Evolutionary conservation across 108 stramenopile species (phyloP), one percentile per base, ranked within the genome.

Genomic region (Aureococcus anophagefferens): DNA sequence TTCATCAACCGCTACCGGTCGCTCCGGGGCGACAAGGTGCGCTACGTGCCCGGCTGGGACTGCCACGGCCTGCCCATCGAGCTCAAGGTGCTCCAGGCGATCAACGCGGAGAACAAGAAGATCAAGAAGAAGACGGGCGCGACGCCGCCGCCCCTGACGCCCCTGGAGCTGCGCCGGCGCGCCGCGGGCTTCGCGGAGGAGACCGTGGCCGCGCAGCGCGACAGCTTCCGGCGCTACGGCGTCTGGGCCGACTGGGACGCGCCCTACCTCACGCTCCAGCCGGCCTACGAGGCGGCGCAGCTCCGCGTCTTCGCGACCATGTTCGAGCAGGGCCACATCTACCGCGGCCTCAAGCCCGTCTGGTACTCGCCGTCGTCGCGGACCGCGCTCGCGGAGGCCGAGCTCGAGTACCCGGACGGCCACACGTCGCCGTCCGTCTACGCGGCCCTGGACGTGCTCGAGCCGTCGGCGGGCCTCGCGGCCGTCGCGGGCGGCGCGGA

Each of bases 21-120:
- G 33, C 82, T 99, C 65, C 87, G 86, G 76, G 96, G 95, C 11
- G 90, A 90, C 63, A 92, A 96, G 74, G 96, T 96, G 5, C 90
- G 92, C 71, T 99, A 93, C 77, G 88, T 98, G 34, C 98, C 98
- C 13, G 98, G 98, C n/a, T 99, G 98, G 98, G 98, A 99, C 88
- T 96, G 96, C 74, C 98, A 99, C 77, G 98, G 98, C 33, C 84
- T 99, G 40, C 98, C 98, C 63, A 99, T 99, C 78, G 98, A 99
- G 81, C 84, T 98, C 72, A 99, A 99, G 79, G 98, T 97, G 28
- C 67, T 99, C 33, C 95, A 99, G 77, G 85, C 66, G 28, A 92
- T 96, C 88, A 80, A 81, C 33, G 72, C 30, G 14, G 28, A 65
- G 44, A 34, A 35, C 29, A 29, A 37, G 15, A 90, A 90, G 74